Evolutionary conservation across 2,329 filamentous ascomycete species (phyloP), one percentile per base, ranked within the genome.

Genomic region (Alternaria atra): DNA sequence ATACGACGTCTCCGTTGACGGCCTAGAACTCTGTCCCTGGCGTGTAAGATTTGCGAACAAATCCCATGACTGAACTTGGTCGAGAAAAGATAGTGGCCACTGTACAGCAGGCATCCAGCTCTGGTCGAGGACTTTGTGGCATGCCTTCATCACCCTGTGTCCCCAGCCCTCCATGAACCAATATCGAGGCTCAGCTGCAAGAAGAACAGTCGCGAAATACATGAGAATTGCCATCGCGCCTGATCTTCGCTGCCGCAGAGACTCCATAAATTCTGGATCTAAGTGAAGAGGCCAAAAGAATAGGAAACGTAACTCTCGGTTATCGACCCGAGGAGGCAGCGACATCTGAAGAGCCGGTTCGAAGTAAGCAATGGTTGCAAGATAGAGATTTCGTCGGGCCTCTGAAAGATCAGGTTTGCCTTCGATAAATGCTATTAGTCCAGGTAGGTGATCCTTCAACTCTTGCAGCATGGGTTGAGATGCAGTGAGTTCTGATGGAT

Each of bases 131-230:
- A 42, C 51, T 9, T 73, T 63, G 9, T 55, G 63, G 40, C 74
- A 71, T 4, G 67, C 64, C 8, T 63, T 60, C 52, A 76, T 70
- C 5, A 77, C 54, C 20, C 70, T 64, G 37, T 73, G 60, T 17
- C 70, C 75, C 75, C 78, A 77, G 1, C 74, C 75, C 2, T 73
- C 57, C 58, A 79, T 70, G 81, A 79, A 80, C 80, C 72, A 82
- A 71, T 76, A 79, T 12, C 65, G 58, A 67, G 67, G 59, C 55
- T 80, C 78, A 6, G 78, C 66, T 6, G 66, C 67, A 23, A 73
- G 70, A 3, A 81, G 63, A 7, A 79, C 63, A 12, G 78, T 70
- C 13, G 76, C 72, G 58, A 80, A 82, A 53, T 80, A 71, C 44
- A 79, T 76, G 13, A 82, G 56, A 23, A 82, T 59, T 3, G 77